phyloP scores from a whole-genome alignment of 345 rosid genomes.

The Boechera divaricarpa region DNA sequence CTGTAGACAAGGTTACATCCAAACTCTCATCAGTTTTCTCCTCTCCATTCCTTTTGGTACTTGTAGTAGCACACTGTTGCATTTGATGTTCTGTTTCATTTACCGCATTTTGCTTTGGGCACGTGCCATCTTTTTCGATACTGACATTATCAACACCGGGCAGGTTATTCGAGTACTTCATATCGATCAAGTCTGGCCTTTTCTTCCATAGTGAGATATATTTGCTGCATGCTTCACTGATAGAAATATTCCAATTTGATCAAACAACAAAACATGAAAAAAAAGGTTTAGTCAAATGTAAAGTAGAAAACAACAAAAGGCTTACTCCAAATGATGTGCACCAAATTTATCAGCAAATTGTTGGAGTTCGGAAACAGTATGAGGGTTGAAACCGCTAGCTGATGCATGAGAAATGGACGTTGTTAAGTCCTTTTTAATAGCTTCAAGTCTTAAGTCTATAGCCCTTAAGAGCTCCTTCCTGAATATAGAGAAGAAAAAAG shows the following conservation, averaged over 20 bases:
- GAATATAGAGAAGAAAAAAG: constrained; percentile 18
- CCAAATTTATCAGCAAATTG: constrained; percentile 80
- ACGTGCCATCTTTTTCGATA: constrained; percentile 38
- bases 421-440: constrained; percentile 75
- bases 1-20: constrained; percentile 47
- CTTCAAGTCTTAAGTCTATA: constrained; percentile 80
- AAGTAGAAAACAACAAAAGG: background rate
- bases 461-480: constrained; percentile 97
- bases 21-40: constrained; percentile 51
- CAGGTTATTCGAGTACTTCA: constrained; percentile 73
- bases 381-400: constrained; percentile 76
- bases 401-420: constrained; percentile 73
- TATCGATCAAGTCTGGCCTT: constrained; percentile 74
- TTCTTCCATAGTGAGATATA: constrained; percentile 70
- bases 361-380: constrained; percentile 66
- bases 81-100: constrained; percentile 46
- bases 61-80: constrained; percentile 26
- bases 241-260: constrained; percentile 9
- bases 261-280: constrained; percentile 9
- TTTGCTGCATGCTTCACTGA: constrained; percentile 82
- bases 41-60: constrained; percentile 49
- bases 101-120: constrained; percentile 35
- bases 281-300: background rate
- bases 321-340: constrained; percentile 84
- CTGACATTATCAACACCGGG: constrained; percentile 48